Conservation (phyloP, 192 early-diverging fungal species). For the Thamnidium elegans region DNA sequence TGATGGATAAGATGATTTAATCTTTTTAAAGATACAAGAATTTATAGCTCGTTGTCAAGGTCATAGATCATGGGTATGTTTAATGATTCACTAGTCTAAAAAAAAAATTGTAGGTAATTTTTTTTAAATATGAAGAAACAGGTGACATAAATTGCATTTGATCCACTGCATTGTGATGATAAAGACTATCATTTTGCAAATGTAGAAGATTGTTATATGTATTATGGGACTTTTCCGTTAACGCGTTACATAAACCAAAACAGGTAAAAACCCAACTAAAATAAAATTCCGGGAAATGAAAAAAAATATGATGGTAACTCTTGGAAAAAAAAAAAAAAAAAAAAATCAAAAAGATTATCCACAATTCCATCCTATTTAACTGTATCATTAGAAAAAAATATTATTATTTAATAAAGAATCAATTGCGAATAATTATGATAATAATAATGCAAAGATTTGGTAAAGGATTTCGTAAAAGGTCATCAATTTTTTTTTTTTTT, state of each 20-base stretch:
- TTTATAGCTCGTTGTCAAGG: slow-evolving; percentile 88
- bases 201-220: slow-evolving; percentile 77
- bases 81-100: neutral
- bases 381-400: no score
- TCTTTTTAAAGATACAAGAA: no score
- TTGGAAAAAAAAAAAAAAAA: no score
- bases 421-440: no score
- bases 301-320: neutral
- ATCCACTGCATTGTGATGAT: slow-evolving; percentile 76
- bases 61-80: slow-evolving; percentile 81
- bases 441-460: no score
- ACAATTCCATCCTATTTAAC: no score
- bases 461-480: neutral
- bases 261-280: slow-evolving; percentile 37
- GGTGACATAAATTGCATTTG: slow-evolving; percentile 75
- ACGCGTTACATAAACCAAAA: slow-evolving; percentile 73
- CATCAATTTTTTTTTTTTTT: neutral
- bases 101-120: neutral
- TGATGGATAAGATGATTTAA: slow-evolving; percentile 84
- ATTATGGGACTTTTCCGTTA: slow-evolving; percentile 93
- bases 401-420: no score
- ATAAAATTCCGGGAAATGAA: neutral
- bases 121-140: slow-evolving; percentile 3
- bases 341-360: no score
- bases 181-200: slow-evolving; percentile 82